Evolutionary conservation across 1,284 basidiomycete genomes (phyloP).

Genomic region (Rhodotorula sp.): DNA sequence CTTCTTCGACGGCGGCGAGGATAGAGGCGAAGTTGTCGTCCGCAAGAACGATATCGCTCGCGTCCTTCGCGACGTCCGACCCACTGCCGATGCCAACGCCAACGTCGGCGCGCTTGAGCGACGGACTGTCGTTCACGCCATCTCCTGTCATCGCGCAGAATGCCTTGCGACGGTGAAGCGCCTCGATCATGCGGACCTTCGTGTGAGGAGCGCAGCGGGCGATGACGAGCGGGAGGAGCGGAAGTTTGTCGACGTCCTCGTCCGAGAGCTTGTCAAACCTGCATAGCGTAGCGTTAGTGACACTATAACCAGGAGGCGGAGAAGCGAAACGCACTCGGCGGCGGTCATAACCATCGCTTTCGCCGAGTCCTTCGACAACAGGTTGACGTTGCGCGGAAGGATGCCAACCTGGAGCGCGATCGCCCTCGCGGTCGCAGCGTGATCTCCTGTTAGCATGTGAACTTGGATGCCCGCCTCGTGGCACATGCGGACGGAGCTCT

Average conservation of each 20-base stretch:
- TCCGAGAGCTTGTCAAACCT: slow-evolving; percentile 63
- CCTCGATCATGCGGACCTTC: slow-evolving; percentile 60
- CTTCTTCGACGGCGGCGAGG: slow-evolving; percentile 65
- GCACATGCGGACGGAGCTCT: slow-evolving; percentile 63
- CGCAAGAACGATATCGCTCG: slow-evolving; percentile 63
- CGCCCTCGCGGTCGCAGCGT: slow-evolving; percentile 51
- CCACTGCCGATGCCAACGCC: slow-evolving; percentile 68
- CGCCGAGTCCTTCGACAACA: slow-evolving; percentile 28
- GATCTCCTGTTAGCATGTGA: slow-evolving; percentile 51
- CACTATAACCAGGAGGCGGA: slow-evolving; percentile 22
- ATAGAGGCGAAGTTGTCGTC: slow-evolving; percentile 74
- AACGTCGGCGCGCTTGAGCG: slow-evolving; percentile 58
- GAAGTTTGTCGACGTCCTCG: slow-evolving; percentile 60
- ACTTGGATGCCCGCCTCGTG: slow-evolving; percentile 65
- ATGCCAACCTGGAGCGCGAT: slow-evolving; percentile 55
- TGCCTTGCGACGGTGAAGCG: slow-evolving; percentile 55
- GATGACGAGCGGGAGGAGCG: slow-evolving; percentile 60
- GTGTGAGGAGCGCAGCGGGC: slow-evolving; percentile 58
- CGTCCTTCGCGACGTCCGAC: slow-evolving; percentile 65
- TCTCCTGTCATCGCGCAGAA: slow-evolving; percentile 42
- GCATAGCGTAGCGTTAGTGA: slow-evolving; percentile 54
- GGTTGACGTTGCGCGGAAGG: slow-evolving; percentile 51
- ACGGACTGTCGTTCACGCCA: slow-evolving; percentile 59
- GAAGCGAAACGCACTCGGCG: slow-evolving; percentile 14
- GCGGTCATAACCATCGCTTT: slow-evolving; percentile 42